Base-by-base conservation (phyloP, 2,329 filamentous ascomycete species). In the Didymellaceae sp. region DNA sequence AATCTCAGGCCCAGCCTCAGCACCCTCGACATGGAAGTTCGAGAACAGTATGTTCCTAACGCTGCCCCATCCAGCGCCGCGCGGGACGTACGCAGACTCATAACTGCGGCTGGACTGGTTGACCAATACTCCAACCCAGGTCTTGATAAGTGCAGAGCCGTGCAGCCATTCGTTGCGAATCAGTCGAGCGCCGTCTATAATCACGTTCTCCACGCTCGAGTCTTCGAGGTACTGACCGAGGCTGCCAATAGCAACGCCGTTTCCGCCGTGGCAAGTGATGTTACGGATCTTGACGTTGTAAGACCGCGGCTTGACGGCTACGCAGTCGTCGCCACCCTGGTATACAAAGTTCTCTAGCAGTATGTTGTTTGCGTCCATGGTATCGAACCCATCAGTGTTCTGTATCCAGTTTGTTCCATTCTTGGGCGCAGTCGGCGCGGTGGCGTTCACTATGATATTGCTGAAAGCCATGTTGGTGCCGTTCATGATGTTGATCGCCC, bases 401-500 rank as follows among this genome's bases (percentile, higher is more conserved):
- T 45, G 42, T 8, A 45, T 45, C 42, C 42, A 45, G 11, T 45
- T 45, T 11, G 42, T 45, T 9, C 42, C 42, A 4, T 45, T 37
- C 11, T 26, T 30, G 13, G 33, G 42, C 16, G 42, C 42, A 16
- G 42, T 30, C 2, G 42, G 42, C n/a, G 42, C 42, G 2, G 42
- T 45, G 2, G 42, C 42, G 26, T 45, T 45, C 2, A 45, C 42
- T 6, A 33, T 45, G 25, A 45, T 45, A 11, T 45, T 45, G 20
- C 17, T 35, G 32, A 45, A 45, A 6, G 42, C 42, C 42, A 45
- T 45, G 10, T 45, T 37, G 11, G 42, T 45, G 17, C 42, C 42
- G 14, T 45, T 45, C 42, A 45, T 45, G 24, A 45, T 45, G 33
- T 45, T 45, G 42, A 45, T 45, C 5, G 42, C 32, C 42, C 42